Percentiles rank a stretch among this genome's conserved stretches.
Evolutionary conservation across 225 moss, liverwort and hornwort species (phyloP).

Genomic region (Polytrichum formosum): DNA sequence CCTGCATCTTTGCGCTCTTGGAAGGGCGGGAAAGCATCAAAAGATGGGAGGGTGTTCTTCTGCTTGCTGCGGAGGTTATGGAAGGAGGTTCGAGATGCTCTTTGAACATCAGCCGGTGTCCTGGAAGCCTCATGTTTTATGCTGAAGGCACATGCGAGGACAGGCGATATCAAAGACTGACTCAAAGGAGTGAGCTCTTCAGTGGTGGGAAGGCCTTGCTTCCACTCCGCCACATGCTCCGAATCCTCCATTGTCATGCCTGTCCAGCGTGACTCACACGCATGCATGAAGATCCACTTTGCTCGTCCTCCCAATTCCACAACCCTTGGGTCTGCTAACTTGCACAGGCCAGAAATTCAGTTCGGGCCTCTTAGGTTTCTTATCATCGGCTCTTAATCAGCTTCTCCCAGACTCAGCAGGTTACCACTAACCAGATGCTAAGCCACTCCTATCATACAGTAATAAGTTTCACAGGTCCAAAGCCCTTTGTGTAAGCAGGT

Average conservation of each 20-base stretch:
- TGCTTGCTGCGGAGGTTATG: conserved; percentile 54
- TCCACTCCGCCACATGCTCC: conserved; percentile 79
- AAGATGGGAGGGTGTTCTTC: conserved; percentile 48
- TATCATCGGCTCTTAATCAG: too few relatives aligned
- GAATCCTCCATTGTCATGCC: conserved; percentile 79
- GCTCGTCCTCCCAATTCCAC: background rate
- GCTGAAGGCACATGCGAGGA: conserved; percentile 75
- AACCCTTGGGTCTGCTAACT: background rate
- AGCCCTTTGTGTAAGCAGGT: too few relatives aligned
- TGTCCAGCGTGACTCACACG: conserved; percentile 37
- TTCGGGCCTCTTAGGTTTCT: too few relatives aligned
- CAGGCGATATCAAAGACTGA: conserved; percentile 69
- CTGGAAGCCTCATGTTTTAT: conserved; percentile 45
- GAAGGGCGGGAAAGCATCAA: conserved; percentile 67
- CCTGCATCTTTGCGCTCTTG: conserved; percentile 49
- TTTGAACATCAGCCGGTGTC: conserved; percentile 43
- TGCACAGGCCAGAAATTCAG: too few relatives aligned
- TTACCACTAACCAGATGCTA: background rate
- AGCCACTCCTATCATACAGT: too few relatives aligned
- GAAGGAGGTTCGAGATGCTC: conserved; percentile 58
- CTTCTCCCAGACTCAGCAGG: too few relatives aligned
- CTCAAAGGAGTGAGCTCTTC: conserved; percentile 74
- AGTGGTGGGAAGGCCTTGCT: conserved; percentile 64
- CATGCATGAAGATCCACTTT: conserved; percentile 35
- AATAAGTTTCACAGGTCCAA: too few relatives aligned